These are phyloP conservation scores for Spergularia azorica DNA, from an alignment of 179 eudicot genomes.

Conservation along the genomic window DNA sequence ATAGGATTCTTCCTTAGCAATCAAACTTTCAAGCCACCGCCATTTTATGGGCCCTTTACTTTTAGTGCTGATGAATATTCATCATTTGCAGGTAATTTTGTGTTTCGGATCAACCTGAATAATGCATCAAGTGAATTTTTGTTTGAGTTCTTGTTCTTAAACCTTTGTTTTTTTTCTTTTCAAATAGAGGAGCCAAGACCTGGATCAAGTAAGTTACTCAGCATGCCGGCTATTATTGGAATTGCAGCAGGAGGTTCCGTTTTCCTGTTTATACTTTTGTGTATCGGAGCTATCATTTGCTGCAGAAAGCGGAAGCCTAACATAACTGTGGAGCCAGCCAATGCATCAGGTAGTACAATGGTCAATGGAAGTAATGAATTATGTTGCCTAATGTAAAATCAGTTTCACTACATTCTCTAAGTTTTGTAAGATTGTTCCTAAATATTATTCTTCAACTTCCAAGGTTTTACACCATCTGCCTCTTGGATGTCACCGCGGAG, in stretches of 20 bases:
- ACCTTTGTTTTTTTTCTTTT: neutral
- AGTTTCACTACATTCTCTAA: neutral
- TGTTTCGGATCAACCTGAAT: neutral
- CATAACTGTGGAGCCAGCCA: slow-evolving; percentile 37
- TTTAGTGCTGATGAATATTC: slow-evolving; percentile 42
- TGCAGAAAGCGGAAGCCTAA: slow-evolving; percentile 50
- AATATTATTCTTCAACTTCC: neutral
- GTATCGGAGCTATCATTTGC: slow-evolving; percentile 49
- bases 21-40: slow-evolving; percentile 70
- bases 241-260: slow-evolving; percentile 54
- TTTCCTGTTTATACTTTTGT: slow-evolving; percentile 44
- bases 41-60: slow-evolving; percentile 57
- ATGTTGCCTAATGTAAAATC: neutral
- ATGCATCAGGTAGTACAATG: slow-evolving; percentile 49
- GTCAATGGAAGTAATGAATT: neutral
- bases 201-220: slow-evolving; percentile 27
- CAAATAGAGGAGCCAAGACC: slow-evolving; percentile 16
- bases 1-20: slow-evolving; percentile 59
- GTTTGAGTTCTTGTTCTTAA: slow-evolving; percentile 13
- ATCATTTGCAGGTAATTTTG: slow-evolving; percentile 49
- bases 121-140: neutral
- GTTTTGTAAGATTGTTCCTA: neutral
- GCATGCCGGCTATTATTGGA: slow-evolving; percentile 43
- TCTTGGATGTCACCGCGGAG: slow-evolving; percentile 62
- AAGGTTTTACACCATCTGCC: slow-evolving; percentile 43